Evolutionary conservation across 495 filamentous ascomycete species (phyloP), one percentile per base, ranked within the genome.

Genomic region (Aspergillus diversus): DNA sequence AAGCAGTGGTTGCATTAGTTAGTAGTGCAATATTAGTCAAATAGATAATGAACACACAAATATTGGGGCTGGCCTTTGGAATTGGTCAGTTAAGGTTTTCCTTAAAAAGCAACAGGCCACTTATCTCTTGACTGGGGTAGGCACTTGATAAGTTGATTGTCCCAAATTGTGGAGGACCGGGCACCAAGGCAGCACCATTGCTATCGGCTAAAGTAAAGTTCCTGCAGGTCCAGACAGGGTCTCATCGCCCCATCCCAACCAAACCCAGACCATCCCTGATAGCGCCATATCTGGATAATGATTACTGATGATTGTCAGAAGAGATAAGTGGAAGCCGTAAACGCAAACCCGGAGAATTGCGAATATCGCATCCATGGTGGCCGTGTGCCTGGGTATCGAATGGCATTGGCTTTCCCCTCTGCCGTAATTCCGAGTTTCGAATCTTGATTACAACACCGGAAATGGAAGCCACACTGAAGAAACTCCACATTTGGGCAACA

Each of bases 191-290:
- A 62, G 57, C 60, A 47, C 56, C 42, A 47, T 53, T 47, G 32
- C 55, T 56, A 61, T 43, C 57, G 33, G 54, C 67, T 65, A 69
- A 69, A 21, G 64, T 55, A 48, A 64, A 63, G 64, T 64, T 69
- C 58, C 68, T 70, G 68, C 68, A 70, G 68, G 68, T 70, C 67
- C 67, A 55, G 55, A 59, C 63, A 65, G 58, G 63, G 60, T 69
- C 67, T 62, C 60, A 35, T 21, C 48, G 53, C 54, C 52, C 55
- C 61, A 46, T 58, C 61, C 33, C 42, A 50, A 61, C 54, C 61
- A 63, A 63, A 54, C 34, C 39, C 53, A 56, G 21, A 56, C 53
- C 48, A 46, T 55, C 55, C 57, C 21, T 33, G 21, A 31, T 58
- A 12, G 12, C 48, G 21, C 27, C 8, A 27, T 27, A 27, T 27